phyloP scores from a whole-genome alignment of 305 asterid species.

The Caryopteris hybrid region DNA sequence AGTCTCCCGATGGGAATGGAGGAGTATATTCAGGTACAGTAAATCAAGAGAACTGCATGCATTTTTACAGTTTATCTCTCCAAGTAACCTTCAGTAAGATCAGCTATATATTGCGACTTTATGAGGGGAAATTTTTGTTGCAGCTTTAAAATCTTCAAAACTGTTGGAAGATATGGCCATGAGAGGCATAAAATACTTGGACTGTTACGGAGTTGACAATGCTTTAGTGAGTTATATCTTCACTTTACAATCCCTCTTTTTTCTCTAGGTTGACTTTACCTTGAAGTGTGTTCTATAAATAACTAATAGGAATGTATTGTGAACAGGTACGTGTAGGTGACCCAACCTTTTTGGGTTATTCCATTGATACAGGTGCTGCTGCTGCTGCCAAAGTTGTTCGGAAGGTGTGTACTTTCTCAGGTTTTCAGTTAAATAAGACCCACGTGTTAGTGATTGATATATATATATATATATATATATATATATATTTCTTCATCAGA shows the following conservation, averaged over 20 bases:
- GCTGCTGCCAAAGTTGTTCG: slow-evolving; percentile 96
- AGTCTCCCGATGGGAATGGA: slow-evolving; percentile 99
- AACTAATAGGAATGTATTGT: slow-evolving; percentile 13
- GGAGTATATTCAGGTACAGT: slow-evolving; percentile 85
- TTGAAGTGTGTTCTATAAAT: slow-evolving; percentile 11
- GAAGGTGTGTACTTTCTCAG: slow-evolving; percentile 43
- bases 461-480: no score
- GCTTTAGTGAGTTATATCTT: slow-evolving; percentile 62
- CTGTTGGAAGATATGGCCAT: slow-evolving; percentile 87
- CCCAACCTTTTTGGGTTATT: slow-evolving; percentile 96
- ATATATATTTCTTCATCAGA: no score
- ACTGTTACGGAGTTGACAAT: slow-evolving; percentile 98
- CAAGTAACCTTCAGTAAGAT: slow-evolving; percentile 2
- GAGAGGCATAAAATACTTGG: slow-evolving; percentile 87
- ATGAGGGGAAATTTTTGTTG: slow-evolving; percentile 11
- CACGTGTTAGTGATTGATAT: no score
- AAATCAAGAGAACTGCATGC: background rate
- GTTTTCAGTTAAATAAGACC: background rate
- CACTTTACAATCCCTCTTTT: slow-evolving; percentile 5
- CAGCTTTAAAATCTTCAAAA: slow-evolving; percentile 79
- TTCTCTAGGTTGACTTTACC: slow-evolving; percentile 2
- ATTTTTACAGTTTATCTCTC: slow-evolving; percentile 1
- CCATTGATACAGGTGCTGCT: slow-evolving; percentile 79
- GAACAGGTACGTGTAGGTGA: slow-evolving; percentile 95
- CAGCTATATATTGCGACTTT: slow-evolving; percentile 10